Evolutionary conservation across 306 rosid genomes (phyloP), one percentile per base, ranked within the genome.

Genomic region (Cotoneaster glaucophyllus): DNA sequence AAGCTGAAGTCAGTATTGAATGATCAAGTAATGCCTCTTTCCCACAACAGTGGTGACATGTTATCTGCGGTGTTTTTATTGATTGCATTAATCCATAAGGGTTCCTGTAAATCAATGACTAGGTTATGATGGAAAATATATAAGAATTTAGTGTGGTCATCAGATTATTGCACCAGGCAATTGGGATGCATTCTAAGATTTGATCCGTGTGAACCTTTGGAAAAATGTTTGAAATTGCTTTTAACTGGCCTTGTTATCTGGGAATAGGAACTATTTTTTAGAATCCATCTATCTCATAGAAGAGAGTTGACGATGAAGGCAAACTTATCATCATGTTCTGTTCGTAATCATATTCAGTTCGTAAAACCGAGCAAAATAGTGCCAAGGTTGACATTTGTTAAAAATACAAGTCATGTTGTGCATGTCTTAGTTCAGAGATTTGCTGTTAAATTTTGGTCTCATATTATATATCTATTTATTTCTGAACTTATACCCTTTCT

Each of bases 1-100:
- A 90, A 93, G 87, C 85, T 90, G 85, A 88, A 85, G 59, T 88
- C 86, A 39, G 73, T 92, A 82, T 85, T 96, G 90, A 96, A 85
- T 74, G 87, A 80, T 83, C 99, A 96, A 82, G 99, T 96, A 92
- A 84, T 80, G 80, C 78, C 57, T 81, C 63, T 78, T 81, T 72
- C 68, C 79, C 81, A 39, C 73, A 67, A 63, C 57, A 74, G 72
- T 76, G 76, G 64, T 74, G 57, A 28, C 53, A 4, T 54, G n/a
- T 52, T 21, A 21, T 45, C 48, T 14, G 14, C 19, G 21, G 59
- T 28, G 31, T 54, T 45, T 8, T 18, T 11, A 19, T 63, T 22
- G 53, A 9, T 62, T 31, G 53, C 45, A 10, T 70, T 48, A 8
- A 22, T 31, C 43, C 43, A 29, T 59, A 12, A 62, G 24, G 34